These are phyloP conservation scores for Penicillium sp. DNA, from an alignment of 2,329 filamentous ascomycete genomes.

Conservation along the genomic window DNA sequence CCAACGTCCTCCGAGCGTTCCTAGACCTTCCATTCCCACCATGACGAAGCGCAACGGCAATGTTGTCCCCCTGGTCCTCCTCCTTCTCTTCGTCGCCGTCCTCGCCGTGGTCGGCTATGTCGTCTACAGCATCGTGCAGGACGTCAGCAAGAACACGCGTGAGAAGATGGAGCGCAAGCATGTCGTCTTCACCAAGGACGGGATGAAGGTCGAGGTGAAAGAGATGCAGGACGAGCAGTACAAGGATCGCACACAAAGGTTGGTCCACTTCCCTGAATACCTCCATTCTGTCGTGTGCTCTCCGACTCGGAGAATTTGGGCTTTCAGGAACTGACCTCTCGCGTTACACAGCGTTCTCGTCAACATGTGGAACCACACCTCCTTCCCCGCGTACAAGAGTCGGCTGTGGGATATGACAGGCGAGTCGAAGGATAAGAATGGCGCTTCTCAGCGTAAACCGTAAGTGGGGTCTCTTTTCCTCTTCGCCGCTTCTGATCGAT, in stretches of 20 bases:
- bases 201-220: constrained; percentile 60
- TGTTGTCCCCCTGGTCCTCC: constrained; percentile 56
- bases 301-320: background rate
- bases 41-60: constrained; percentile 24
- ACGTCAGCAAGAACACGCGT: constrained; percentile 56
- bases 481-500: too few species aligned
- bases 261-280: background rate
- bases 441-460: constrained; percentile 29
- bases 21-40: background rate
- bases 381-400: constrained; percentile 48
- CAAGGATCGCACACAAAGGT: constrained; percentile 58
- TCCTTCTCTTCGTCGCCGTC: constrained; percentile 53
- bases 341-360: constrained; percentile 44
- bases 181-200: constrained; percentile 58
- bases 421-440: constrained; percentile 12
- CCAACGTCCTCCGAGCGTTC: too few species aligned
- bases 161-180: constrained; percentile 64
- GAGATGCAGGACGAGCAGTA: constrained; percentile 58
- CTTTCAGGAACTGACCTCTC: background rate
- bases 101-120: constrained; percentile 56
- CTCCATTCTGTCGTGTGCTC: background rate
- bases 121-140: constrained; percentile 57
- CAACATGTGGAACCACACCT: constrained; percentile 50
- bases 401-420: constrained; percentile 42
- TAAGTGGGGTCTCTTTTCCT: constrained; percentile 13